A percentile compares a stretch with the other conserved stretches of the same genome.
phyloP scores from a whole-genome alignment of 805 yeast genomes.

The Cyberlindnera saturnus region DNA sequence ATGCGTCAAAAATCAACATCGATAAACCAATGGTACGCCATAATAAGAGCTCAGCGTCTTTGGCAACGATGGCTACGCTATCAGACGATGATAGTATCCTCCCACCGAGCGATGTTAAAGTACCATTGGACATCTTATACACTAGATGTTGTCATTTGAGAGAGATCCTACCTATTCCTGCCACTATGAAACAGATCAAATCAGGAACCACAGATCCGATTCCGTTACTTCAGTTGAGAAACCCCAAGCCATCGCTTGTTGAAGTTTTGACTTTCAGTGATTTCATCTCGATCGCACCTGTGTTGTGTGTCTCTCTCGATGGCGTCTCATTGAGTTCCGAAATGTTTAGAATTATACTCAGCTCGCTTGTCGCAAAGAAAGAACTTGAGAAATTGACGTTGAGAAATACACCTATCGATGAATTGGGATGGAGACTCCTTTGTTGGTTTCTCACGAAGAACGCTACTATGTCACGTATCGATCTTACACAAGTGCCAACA shows the following conservation, averaged over 20 bases:
- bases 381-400: conserved; percentile 69
- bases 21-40: conserved; percentile 39
- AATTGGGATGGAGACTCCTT: conserved; percentile 73
- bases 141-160: conserved; percentile 90
- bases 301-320: conserved; percentile 70
- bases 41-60: conserved; percentile 25
- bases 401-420: conserved; percentile 71
- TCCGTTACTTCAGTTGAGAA: conserved; percentile 68
- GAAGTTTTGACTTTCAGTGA: conserved; percentile 86
- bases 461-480: conserved; percentile 50
- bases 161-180: conserved; percentile 89
- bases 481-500: conserved; percentile 49
- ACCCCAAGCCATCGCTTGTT: conserved; percentile 83
- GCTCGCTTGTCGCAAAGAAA: conserved; percentile 55
- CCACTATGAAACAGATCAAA: conserved; percentile 74
- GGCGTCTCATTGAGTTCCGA: conserved; percentile 69
- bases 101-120: conserved; percentile 26
- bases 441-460: conserved; percentile 73
- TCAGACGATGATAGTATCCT: conserved; percentile 18
- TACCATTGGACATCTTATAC: conserved; percentile 66
- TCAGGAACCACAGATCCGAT: conserved; percentile 74
- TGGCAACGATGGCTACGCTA: conserved; percentile 12
- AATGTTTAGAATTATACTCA: conserved; percentile 65
- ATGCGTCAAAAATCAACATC: conserved; percentile 31
- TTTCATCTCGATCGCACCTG: conserved; percentile 79